phyloP scores from a whole-genome alignment of 257 asterid genomes.

The Scutellaria minor region DNA sequence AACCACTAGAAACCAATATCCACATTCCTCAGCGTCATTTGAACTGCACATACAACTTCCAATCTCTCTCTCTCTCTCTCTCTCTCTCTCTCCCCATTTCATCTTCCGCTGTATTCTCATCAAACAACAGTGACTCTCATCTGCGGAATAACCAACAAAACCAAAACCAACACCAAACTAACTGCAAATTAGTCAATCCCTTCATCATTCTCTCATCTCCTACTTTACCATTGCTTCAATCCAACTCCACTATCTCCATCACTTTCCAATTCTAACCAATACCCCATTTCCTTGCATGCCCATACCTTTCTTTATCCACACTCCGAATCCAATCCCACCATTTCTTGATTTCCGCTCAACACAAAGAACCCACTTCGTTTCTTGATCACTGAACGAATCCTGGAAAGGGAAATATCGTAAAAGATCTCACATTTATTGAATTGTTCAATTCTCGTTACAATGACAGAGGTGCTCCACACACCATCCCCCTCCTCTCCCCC shows the following conservation, averaged over 20 bases:
- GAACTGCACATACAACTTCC: no score
- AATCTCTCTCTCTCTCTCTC: no score
- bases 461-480: slow-evolving; percentile 92
- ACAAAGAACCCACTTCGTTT: slow-evolving; percentile 33
- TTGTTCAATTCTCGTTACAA: slow-evolving; percentile 38
- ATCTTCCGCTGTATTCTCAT: no score
- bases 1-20: no score
- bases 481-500: slow-evolving; percentile 78
- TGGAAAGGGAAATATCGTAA: not conserved
- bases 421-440: slow-evolving; percentile 31
- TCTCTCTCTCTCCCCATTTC: no score
- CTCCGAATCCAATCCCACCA: slow-evolving; percentile 31
- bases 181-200: not conserved
- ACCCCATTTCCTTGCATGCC: slow-evolving; percentile 34
- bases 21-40: no score
- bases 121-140: no score
- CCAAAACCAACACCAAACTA: not conserved
- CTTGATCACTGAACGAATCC: slow-evolving; percentile 35
- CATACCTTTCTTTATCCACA: slow-evolving; percentile 25
- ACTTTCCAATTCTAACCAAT: slow-evolving; percentile 28
- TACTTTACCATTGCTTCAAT: slow-evolving; percentile 45
- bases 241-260: slow-evolving; percentile 41
- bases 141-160: no score
- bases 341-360: not conserved
- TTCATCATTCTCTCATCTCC: slow-evolving; percentile 71